A percentile compares a stretch with the other conserved stretches of the same genome.
Evolutionary conservation across 163 green algal genomes (phyloP).

Genomic region (Chlamydomonas reinhardtii): DNA sequence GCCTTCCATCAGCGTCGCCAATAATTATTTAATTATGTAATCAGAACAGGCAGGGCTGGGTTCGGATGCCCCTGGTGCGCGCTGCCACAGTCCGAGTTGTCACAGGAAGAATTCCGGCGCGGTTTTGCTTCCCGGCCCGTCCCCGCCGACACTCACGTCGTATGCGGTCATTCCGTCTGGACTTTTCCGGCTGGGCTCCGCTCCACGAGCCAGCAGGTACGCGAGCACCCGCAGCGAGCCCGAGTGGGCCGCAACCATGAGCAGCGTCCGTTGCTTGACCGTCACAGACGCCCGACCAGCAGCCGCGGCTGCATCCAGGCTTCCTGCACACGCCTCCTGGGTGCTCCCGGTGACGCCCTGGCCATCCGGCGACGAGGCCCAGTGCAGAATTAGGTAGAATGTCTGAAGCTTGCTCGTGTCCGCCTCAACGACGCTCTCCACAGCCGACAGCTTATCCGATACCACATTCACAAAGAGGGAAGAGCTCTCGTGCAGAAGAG

Average conservation of each 20-base stretch:
- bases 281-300: constrained; percentile 41
- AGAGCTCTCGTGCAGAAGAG: constrained; percentile 38
- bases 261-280: constrained; percentile 59
- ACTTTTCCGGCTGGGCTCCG: constrained; percentile 28
- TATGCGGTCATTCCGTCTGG: constrained; percentile 40
- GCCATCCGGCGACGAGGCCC: background rate
- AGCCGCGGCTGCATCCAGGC: background rate
- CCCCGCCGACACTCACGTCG: constrained; percentile 26
- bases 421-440: constrained; percentile 29
- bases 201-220: constrained; percentile 34
- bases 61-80: too few relatives aligned
- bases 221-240: constrained; percentile 28
- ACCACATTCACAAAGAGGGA: constrained; percentile 26
- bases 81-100: too few relatives aligned
- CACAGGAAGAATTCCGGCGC: too few relatives aligned
- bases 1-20: too few relatives aligned
- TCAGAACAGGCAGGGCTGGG: too few relatives aligned
- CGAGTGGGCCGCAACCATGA: constrained; percentile 34
- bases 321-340: background rate
- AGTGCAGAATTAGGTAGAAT: constrained; percentile 33
- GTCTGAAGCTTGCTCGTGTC: constrained; percentile 23
- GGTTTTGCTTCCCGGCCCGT: too few relatives aligned
- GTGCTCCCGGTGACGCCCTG: background rate
- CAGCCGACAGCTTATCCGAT: constrained; percentile 31
- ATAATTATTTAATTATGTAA: too few relatives aligned